Evolutionary conservation across 106 monocot genomes (phyloP).

Genomic region (Vanilla planifolia): DNA sequence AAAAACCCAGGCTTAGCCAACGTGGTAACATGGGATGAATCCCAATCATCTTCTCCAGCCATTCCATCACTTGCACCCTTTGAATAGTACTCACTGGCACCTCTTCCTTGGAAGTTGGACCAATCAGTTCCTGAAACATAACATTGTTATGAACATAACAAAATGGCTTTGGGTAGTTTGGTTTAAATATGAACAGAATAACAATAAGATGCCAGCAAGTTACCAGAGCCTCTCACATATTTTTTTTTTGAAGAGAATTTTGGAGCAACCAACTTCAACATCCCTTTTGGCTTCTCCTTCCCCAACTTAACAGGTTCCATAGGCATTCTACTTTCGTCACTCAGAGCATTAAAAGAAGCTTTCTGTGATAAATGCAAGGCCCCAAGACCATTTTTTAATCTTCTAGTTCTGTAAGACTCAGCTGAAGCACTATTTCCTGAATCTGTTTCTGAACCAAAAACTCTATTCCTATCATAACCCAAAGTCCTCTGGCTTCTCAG

Average conservation of each 20-base stretch:
- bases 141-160: constrained; percentile 6
- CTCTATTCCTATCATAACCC: constrained; percentile 12
- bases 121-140: constrained; percentile 17
- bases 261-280: constrained; percentile 23
- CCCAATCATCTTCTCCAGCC: too few species aligned
- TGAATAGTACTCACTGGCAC: constrained; percentile 8
- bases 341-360: constrained; percentile 1
- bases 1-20: neutral
- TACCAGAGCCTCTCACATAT: constrained; percentile 2
- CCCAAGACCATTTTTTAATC: constrained; percentile 15
- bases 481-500: constrained; percentile 29
- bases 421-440: constrained; percentile 27
- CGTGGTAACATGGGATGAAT: neutral
- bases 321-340: too few species aligned
- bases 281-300: constrained; percentile 45
- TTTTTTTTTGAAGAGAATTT: constrained; percentile 26
- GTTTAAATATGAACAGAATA: constrained; percentile 9
- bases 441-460: constrained; percentile 27
- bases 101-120: constrained; percentile 6
- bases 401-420: constrained; percentile 12
- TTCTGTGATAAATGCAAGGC: neutral
- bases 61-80: constrained; percentile 21
- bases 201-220: neutral
- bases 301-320: constrained; percentile 14
- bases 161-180: constrained; percentile 1